Conservation (phyloP, 495 filamentous ascomycete genomes). For the Podospora didyma region DNA sequence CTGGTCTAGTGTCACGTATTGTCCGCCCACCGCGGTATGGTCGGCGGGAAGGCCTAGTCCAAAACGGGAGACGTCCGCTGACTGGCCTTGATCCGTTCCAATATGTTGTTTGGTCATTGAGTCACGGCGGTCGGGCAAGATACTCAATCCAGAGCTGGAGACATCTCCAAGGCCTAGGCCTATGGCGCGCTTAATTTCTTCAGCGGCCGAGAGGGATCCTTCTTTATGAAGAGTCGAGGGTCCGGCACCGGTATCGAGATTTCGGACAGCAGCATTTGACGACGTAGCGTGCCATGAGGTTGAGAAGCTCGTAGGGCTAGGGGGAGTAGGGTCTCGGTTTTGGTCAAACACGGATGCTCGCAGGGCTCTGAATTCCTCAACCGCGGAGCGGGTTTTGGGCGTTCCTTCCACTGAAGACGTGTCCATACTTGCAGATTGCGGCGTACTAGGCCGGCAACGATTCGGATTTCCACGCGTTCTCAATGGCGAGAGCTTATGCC, state of each 20-base stretch:
- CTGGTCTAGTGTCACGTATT: too few relatives aligned
- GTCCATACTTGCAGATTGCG: conserved; percentile 22
- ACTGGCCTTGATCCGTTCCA: too few relatives aligned
- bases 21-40: too few relatives aligned
- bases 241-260: conserved; percentile 3
- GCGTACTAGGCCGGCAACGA: too few relatives aligned
- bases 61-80: too few relatives aligned
- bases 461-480: too few relatives aligned
- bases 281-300: conserved; percentile 2
- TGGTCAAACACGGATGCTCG: conserved; percentile 6
- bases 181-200: conserved; percentile 3
- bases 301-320: neutral
- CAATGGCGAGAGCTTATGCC: too few relatives aligned
- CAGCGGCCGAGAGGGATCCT: conserved; percentile 10
- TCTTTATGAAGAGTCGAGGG: neutral
- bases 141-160: neutral
- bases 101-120: too few relatives aligned
- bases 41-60: too few relatives aligned
- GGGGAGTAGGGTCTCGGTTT: neutral
- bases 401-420: neutral
- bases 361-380: conserved; percentile 24
- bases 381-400: conserved; percentile 20
- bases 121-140: too few relatives aligned
- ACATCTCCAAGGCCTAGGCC: neutral
- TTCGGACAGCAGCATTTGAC: neutral